A percentile compares a stretch with the other conserved stretches of the same genome.
Conservation (phyloP, 352 stramenopile species). For the Phytophthora agathidicida region DNA sequence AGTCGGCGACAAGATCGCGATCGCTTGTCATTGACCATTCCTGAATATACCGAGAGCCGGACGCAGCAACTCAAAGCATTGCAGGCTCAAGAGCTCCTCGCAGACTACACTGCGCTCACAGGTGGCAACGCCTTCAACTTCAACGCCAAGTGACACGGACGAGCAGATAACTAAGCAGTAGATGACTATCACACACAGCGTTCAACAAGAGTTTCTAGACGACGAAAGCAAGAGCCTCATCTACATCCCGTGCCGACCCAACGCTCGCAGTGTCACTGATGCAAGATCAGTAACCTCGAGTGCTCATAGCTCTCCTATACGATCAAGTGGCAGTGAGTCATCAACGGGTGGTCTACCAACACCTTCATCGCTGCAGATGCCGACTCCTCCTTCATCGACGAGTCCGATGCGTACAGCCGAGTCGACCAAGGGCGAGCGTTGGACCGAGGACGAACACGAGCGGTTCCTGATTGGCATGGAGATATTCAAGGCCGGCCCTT, state of each 20-base stretch:
- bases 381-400: not conserved
- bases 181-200: slow-evolving; percentile 49
- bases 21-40: slow-evolving; percentile 15
- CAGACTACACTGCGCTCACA: slow-evolving; percentile 4
- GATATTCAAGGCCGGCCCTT: slow-evolving; percentile 50
- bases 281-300: no score
- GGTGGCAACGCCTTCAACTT: not conserved
- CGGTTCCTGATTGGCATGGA: slow-evolving; percentile 55
- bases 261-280: no score
- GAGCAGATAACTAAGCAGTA: not conserved
- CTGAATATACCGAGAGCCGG: slow-evolving; percentile 13
- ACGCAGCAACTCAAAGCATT: slow-evolving; percentile 4
- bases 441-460: slow-evolving; percentile 56
- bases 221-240: slow-evolving; percentile 41
- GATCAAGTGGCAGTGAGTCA: not conserved
- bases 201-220: slow-evolving; percentile 44
- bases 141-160: slow-evolving; percentile 6
- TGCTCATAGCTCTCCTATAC: not conserved
- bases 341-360: not conserved
- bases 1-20: slow-evolving; percentile 5
- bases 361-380: not conserved
- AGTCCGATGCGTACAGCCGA: slow-evolving; percentile 5
- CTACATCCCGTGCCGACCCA: slow-evolving; percentile 28
- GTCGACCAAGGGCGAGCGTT: slow-evolving; percentile 37
- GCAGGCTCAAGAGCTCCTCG: not conserved